Percentiles rank a stretch among this genome's conserved stretches.
These are phyloP conservation scores for Lipomyces yarrowii DNA, from an alignment of 1,139 yeast genomes.

Conservation along the genomic window DNA sequence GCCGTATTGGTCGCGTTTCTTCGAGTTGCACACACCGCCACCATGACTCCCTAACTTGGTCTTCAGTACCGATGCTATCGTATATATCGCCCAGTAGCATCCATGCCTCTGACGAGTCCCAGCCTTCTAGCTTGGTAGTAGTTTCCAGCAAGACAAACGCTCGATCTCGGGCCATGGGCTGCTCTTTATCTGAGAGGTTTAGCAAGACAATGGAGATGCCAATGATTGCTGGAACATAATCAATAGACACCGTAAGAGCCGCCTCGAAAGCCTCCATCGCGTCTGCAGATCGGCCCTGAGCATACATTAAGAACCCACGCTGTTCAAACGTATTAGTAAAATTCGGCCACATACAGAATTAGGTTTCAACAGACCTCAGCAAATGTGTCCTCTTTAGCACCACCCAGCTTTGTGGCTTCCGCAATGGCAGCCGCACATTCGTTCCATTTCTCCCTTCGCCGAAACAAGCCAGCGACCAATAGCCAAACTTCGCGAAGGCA, in stretches of 20 bases:
- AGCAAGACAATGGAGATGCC: conserved; percentile 64
- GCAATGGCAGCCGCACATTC: conserved; percentile 75
- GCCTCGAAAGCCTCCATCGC: conserved; percentile 71
- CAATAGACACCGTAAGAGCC: conserved; percentile 52
- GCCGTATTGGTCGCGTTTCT: conserved; percentile 65
- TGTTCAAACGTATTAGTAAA: not conserved
- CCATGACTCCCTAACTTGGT: conserved; percentile 55
- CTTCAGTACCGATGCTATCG: conserved; percentile 61
- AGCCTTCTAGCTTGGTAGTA: conserved; percentile 58
- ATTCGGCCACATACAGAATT: not conserved
- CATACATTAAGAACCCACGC: conserved; percentile 52
- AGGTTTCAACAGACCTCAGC: conserved; percentile 47
- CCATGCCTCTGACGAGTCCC: conserved; percentile 70
- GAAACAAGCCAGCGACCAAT: conserved; percentile 68
- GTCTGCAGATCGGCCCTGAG: conserved; percentile 42
- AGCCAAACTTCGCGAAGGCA: conserved; percentile 71
- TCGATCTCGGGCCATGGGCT: conserved; percentile 65
- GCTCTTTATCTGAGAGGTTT: conserved; percentile 50
- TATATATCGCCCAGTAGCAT: conserved; percentile 67
- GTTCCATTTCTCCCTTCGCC: conserved; percentile 54
- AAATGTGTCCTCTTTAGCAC: conserved; percentile 57
- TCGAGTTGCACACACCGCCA: conserved; percentile 73
- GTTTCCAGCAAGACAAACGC: conserved; percentile 63
- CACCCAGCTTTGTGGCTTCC: conserved; percentile 63
- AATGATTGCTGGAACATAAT: conserved; percentile 55